These are phyloP conservation scores for Backusella sp. DNA, from an alignment of 192 early-diverging fungal genomes.

Conservation along the genomic window DNA sequence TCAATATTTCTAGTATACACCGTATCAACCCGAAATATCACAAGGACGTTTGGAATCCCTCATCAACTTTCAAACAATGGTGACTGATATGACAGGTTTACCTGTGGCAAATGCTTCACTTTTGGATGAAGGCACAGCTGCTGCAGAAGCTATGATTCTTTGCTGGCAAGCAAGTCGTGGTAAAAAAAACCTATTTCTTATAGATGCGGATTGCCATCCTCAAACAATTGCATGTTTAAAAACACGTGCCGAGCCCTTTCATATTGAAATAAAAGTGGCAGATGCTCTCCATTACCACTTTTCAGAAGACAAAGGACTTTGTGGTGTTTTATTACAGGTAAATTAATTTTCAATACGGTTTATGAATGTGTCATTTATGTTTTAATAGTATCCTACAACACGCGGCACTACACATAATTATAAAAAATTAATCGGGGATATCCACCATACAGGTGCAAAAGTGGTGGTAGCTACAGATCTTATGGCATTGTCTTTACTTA, in stretches of 20 bases:
- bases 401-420: slow-evolving; percentile 85
- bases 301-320: slow-evolving; percentile 68
- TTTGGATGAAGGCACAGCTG: slow-evolving; percentile 98
- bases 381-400: slow-evolving; percentile 84
- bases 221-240: slow-evolving; percentile 93
- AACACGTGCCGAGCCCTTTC: slow-evolving; percentile 92
- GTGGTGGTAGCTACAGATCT: slow-evolving; percentile 93
- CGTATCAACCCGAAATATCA: slow-evolving; percentile 99
- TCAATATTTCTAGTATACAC: too few species aligned
- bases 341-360: not conserved
- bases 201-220: slow-evolving; percentile 90
- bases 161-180: slow-evolving; percentile 69
- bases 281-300: slow-evolving; percentile 82
- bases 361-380: not conserved
- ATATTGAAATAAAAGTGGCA: slow-evolving; percentile 86
- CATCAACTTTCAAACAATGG: slow-evolving; percentile 97
- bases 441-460: slow-evolving; percentile 80
- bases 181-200: slow-evolving; percentile 87
- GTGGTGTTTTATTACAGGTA: slow-evolving; percentile 91
- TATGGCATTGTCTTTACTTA: slow-evolving; percentile 88
- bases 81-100: slow-evolving; percentile 94
- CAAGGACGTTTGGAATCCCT: slow-evolving; percentile 98
- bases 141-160: slow-evolving; percentile 96
- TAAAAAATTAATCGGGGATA: slow-evolving; percentile 69
- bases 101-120: slow-evolving; percentile 95